phyloP scores from a whole-genome alignment of 2,329 filamentous ascomycete genomes.

The Monilinia fructigena region DNA sequence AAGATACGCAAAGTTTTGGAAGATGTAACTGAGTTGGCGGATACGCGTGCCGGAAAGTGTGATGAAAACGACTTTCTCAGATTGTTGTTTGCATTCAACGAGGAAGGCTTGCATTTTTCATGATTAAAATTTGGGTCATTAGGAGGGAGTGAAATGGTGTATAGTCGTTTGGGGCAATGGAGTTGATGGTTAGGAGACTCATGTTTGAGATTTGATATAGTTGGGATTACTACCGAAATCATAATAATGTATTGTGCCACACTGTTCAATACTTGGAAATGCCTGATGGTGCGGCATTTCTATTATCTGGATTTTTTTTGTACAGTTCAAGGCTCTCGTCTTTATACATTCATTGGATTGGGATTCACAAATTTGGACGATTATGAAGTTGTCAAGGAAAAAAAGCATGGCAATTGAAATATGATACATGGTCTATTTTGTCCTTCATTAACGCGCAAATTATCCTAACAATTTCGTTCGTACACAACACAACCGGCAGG shows the following conservation, averaged over 20 bases:
- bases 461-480: not conserved
- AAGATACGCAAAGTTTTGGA: slow-evolving; percentile 87
- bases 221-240: slow-evolving; percentile 12
- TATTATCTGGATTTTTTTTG: not conserved
- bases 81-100: slow-evolving; percentile 78
- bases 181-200: slow-evolving; percentile 27
- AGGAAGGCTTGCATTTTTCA: slow-evolving; percentile 84
- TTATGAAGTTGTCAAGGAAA: not conserved
- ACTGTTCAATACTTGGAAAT: not conserved
- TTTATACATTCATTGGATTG: not conserved
- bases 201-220: not conserved
- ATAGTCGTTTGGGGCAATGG: slow-evolving; percentile 28
- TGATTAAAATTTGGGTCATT: slow-evolving; percentile 26
- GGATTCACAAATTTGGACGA: not conserved
- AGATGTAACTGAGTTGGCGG: slow-evolving; percentile 73
- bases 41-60: slow-evolving; percentile 80
- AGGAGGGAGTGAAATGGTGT: slow-evolving; percentile 25
- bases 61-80: slow-evolving; percentile 91
- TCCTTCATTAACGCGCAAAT: not conserved
- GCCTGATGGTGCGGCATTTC: not conserved
- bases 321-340: not conserved
- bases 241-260: not conserved
- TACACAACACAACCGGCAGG: not conserved
- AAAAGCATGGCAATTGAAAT: not conserved
- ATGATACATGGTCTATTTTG: not conserved